phyloP scores from a whole-genome alignment of 306 rosid genomes.

The Castanea sativa region DNA sequence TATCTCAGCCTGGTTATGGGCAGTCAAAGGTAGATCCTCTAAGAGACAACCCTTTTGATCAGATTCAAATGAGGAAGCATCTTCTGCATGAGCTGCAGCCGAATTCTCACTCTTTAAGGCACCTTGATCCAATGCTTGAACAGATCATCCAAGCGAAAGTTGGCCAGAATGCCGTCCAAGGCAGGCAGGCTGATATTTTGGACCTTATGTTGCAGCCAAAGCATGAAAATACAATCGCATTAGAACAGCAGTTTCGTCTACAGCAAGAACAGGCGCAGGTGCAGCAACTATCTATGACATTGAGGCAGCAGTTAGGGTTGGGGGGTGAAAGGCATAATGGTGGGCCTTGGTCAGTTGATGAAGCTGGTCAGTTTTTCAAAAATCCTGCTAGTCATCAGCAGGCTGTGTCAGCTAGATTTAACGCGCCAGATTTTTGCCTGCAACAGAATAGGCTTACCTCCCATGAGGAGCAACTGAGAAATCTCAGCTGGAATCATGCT shows the following conservation, averaged over 20 bases:
- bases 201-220: constrained; percentile 51
- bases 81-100: constrained; percentile 47
- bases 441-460: constrained; percentile 52
- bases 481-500: constrained; percentile 49
- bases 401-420: constrained; percentile 44
- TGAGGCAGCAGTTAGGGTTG: constrained; percentile 55
- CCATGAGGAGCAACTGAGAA: constrained; percentile 58
- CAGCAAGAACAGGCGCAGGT: constrained; percentile 58
- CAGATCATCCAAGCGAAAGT: constrained; percentile 57
- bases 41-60: constrained; percentile 50
- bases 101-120: constrained; percentile 44
- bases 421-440: constrained; percentile 51
- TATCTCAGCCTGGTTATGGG: constrained; percentile 48
- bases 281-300: constrained; percentile 56
- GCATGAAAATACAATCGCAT: constrained; percentile 47
- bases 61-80: constrained; percentile 44
- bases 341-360: constrained; percentile 46
- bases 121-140: constrained; percentile 55
- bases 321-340: constrained; percentile 60
- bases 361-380: constrained; percentile 49
- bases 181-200: constrained; percentile 54
- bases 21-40: constrained; percentile 47
- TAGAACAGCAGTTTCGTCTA: constrained; percentile 51
- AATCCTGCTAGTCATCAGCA: constrained; percentile 48
- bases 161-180: constrained; percentile 47